Conservation (phyloP, 2,329 filamentous ascomycete species). For the Arthrobotrys iridis region DNA sequence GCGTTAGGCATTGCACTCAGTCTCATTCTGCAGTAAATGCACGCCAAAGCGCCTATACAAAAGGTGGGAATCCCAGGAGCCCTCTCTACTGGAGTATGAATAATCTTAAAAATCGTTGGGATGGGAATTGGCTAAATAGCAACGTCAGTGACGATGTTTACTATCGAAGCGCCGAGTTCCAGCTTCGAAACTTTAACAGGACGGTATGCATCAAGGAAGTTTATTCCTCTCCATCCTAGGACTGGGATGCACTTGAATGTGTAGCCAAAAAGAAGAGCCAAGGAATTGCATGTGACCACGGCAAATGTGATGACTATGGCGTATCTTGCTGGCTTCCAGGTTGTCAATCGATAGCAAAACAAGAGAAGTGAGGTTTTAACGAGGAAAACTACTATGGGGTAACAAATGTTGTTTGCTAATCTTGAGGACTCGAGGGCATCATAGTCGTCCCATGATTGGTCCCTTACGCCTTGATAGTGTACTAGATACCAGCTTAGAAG, state of each 20-base stretch:
- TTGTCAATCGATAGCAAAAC: constrained; percentile 13
- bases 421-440: constrained; percentile 10
- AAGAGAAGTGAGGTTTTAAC: constrained; percentile 25
- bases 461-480: constrained; percentile 12
- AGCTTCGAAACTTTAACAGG: neutral
- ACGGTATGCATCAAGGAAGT: constrained; percentile 4
- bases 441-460: constrained; percentile 24
- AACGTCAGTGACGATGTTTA: constrained; percentile 21
- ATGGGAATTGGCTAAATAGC: constrained; percentile 24
- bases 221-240: neutral
- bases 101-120: constrained; percentile 26
- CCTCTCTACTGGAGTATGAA: neutral
- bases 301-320: constrained; percentile 5
- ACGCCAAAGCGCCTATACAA: constrained; percentile 21
- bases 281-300: constrained; percentile 8
- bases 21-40: constrained; percentile 23
- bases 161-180: neutral
- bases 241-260: constrained; percentile 11
- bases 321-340: constrained; percentile 6
- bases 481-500: neutral
- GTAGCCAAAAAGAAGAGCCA: constrained; percentile 11
- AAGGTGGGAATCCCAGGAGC: constrained; percentile 15
- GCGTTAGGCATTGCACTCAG: constrained; percentile 9
- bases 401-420: constrained; percentile 16
- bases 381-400: constrained; percentile 9